Conservation (phyloP, 768 basidiomycete genomes). For the Russula brevipes region DNA sequence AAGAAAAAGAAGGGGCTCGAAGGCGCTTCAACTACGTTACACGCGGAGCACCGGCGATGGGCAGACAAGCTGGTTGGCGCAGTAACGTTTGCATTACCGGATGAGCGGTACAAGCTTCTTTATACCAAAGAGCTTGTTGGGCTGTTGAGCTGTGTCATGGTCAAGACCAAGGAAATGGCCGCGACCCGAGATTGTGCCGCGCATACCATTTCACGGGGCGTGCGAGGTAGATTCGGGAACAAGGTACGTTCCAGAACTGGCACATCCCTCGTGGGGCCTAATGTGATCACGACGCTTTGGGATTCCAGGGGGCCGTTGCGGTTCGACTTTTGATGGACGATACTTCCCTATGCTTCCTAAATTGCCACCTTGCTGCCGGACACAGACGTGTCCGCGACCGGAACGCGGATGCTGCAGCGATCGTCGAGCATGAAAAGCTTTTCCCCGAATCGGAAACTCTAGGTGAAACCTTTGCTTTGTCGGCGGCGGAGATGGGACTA, state of each 20-base stretch:
- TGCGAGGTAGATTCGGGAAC: constrained; percentile 91
- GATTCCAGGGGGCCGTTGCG: constrained; percentile 76
- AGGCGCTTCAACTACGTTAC: constrained; percentile 74
- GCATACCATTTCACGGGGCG: constrained; percentile 85
- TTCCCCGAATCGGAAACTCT: constrained; percentile 46
- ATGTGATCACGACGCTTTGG: not conserved
- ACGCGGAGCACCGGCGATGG: constrained; percentile 84
- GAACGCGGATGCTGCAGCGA: constrained; percentile 82
- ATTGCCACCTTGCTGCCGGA: constrained; percentile 96
- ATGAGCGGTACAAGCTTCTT: constrained; percentile 69
- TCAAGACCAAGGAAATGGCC: constrained; percentile 59
- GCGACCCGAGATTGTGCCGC: constrained; percentile 63
- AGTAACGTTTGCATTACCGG: constrained; percentile 65
- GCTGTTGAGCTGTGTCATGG: constrained; percentile 71
- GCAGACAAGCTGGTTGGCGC: constrained; percentile 70
- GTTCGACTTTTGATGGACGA: constrained; percentile 86
- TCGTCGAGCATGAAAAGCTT: constrained; percentile 75
- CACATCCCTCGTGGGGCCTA: not conserved
- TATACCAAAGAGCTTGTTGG: constrained; percentile 91
- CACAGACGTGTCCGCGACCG: constrained; percentile 76
- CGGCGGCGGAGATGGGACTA: constrained; percentile 89
- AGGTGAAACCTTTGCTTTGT: constrained; percentile 65
- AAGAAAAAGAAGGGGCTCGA: constrained; percentile 62
- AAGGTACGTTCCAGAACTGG: constrained; percentile 55
- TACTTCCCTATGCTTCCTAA: constrained; percentile 90